Evolutionary conservation across 2,329 filamentous ascomycete species (phyloP), one percentile per base, ranked within the genome.

Genomic region (Pyricularia sp.): DNA sequence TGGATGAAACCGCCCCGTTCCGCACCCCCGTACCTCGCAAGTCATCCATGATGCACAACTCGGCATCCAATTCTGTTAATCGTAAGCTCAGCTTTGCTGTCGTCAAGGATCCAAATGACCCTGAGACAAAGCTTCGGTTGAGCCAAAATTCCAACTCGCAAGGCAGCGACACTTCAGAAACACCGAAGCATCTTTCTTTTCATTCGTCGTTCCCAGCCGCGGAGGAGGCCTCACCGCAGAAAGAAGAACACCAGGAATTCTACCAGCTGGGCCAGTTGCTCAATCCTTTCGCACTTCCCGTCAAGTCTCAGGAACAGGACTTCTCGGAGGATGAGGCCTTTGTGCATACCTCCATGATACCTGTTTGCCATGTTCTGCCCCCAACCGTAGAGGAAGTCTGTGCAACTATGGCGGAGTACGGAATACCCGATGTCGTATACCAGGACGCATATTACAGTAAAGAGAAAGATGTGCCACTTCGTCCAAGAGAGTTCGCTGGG

Each of bases 361-460:
- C 61, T 68, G 31, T 63, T 20, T 26, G 61, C 9, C 7, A 17
- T 12, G 23, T 28, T n/a, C 23, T 72, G 9, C 77, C 81, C 17
- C 81, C 81, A 1, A 74, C 77, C 11, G 69, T 69, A 1, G 70
- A 71, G 30, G 84, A 82, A 73, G 81, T 93, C 0, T 75, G 80
- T 2, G 79, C 80, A 1, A 90, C 88, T 0, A 83, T 93, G 76
- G 78, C 83, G 72, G 76, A 82, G n/a, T 78, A 83, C 69, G 83
- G 83, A 14, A 79, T 88, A 10, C 90, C 91, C 0, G 83, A 89
- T 69, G 85, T 91, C 17, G 85, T 97, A 66, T 96, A 97, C 72
- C 92, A 93, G 77, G 89, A 93, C 75, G 90, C 94, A 0, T 94
- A 90, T 74, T 98, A 97, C 76, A 92, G 93, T 73, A 84, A 92